phyloP scores from a whole-genome alignment of 352 stramenopile species.

The Phytophthora pini region DNA sequence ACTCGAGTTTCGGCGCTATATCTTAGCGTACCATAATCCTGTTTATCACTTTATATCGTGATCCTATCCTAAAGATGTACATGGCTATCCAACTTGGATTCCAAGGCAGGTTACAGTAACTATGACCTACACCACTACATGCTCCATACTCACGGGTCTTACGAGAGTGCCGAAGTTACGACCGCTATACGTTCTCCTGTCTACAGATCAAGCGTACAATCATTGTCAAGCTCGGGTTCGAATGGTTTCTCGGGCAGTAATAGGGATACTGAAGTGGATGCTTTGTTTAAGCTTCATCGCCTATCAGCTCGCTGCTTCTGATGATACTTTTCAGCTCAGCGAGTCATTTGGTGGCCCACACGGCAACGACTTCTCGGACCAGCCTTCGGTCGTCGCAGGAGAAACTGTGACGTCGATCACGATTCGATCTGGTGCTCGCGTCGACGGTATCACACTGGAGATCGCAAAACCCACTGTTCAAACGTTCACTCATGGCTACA shows the following conservation, averaged over 20 bases:
- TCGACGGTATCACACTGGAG: constrained; percentile 2
- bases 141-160: not conserved
- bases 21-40: constrained; percentile 1
- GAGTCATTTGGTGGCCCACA: constrained; percentile 7
- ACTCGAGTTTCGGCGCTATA: not conserved
- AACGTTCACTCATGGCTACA: not conserved
- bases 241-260: not conserved
- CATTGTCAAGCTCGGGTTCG: not conserved
- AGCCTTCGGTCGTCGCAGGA: constrained; percentile 4
- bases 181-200: not conserved
- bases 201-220: not conserved
- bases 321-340: constrained; percentile 3
- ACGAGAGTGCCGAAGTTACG: no score
- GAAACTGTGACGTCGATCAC: constrained; percentile 3
- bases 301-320: not conserved
- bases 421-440: constrained; percentile 2
- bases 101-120: no score
- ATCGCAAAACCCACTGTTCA: not conserved
- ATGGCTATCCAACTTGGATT: no score
- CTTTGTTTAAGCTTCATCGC: not conserved
- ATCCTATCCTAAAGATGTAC: not conserved
- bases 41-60: not conserved
- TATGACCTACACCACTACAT: no score
- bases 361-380: constrained; percentile 7
- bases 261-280: not conserved